These are phyloP conservation scores for Aspergillus avenaceus DNA, from an alignment of 495 filamentous ascomycete species.

Conservation along the genomic window DNA sequence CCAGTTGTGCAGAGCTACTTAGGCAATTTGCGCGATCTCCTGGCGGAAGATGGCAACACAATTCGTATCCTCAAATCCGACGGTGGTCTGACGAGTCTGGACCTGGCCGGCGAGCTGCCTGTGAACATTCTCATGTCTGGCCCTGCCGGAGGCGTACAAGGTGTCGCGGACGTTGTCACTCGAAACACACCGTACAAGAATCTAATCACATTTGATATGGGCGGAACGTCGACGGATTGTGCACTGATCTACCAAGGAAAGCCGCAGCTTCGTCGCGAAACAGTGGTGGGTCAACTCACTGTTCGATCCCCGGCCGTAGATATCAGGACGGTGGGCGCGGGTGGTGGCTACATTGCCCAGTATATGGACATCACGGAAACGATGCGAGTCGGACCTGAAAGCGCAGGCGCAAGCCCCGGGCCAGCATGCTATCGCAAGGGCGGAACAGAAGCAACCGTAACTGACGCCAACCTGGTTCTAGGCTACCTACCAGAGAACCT, in stretches of 20 bases:
- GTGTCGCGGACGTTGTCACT: constrained; percentile 43
- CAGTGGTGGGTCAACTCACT: constrained; percentile 39
- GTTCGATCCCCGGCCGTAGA: constrained; percentile 47
- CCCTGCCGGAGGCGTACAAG: constrained; percentile 45
- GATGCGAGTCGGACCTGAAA: constrained; percentile 46
- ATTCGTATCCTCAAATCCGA: constrained; percentile 49
- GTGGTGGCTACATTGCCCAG: constrained; percentile 43
- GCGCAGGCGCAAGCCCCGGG: constrained; percentile 43
- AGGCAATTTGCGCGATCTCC: constrained; percentile 28
- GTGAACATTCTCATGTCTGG: constrained; percentile 48
- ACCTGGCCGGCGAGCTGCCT: constrained; percentile 40
- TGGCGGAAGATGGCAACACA: constrained; percentile 34
- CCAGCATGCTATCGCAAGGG: constrained; percentile 48
- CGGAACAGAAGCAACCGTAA: constrained; percentile 42
- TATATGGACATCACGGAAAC: constrained; percentile 46
- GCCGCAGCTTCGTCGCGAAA: constrained; percentile 45
- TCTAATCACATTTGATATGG: constrained; percentile 49
- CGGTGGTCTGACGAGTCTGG: constrained; percentile 42
- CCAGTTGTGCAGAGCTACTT: constrained; percentile 46
- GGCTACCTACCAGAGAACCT: constrained; percentile 45
- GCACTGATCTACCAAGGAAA: constrained; percentile 43
- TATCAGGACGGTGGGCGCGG: constrained; percentile 46
- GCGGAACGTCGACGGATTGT: constrained; percentile 47
- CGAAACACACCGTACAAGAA: constrained; percentile 45
- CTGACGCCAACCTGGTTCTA: constrained; percentile 46